Base-by-base conservation (phyloP, 2,329 filamentous ascomycete species). In the Exophiala sp. region DNA sequence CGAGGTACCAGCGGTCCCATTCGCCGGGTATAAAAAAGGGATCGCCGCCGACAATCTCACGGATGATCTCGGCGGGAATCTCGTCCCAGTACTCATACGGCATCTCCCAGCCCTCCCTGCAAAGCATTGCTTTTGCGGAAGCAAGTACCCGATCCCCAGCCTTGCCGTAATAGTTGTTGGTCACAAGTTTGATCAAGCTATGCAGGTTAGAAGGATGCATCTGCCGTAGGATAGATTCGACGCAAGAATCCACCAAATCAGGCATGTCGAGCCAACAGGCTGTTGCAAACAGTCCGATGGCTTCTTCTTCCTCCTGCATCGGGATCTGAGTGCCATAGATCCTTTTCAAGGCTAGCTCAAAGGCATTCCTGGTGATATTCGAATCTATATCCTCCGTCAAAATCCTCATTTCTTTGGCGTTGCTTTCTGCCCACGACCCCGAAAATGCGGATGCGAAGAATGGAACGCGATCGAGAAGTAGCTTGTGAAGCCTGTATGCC, bases 191-290 rank as follows among this genome's bases (percentile, higher is more conserved):
- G 59, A 82, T 79, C 5, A 81, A 65, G 2, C 72, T 71, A 11
- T 74, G 71, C 3, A 82, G 67, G 2, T 69, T 77, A 14, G 74
- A 70, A 1, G 77, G 75, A 8, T 71, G 72, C 78, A 82, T 81
- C 52, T 80, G 78, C 11, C 78, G 74, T 12, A 82, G 67, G 53
- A 82, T 80, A 5, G 76, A 74, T 32, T 79, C 77, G 32, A 81
- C 77, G 21, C 77, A 75, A 5, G 72, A 71, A 44, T 81, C 77
- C 9, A 82, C 72, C 20, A 82, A 65, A 57, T 81, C 78, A 41
- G 78, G 73, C 77, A 82, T 81, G 58, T 82, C 79, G 18, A 82
- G 70, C 79, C 79, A 82, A 64, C 77, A 81, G 12, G 74, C 78
- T 3, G 78, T 80, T 1, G 79, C 78, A 61, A 82, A 81, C 3